Base-by-base conservation (phyloP, 2,329 filamentous ascomycete species). In the Byssoonygena ceratinophila region DNA sequence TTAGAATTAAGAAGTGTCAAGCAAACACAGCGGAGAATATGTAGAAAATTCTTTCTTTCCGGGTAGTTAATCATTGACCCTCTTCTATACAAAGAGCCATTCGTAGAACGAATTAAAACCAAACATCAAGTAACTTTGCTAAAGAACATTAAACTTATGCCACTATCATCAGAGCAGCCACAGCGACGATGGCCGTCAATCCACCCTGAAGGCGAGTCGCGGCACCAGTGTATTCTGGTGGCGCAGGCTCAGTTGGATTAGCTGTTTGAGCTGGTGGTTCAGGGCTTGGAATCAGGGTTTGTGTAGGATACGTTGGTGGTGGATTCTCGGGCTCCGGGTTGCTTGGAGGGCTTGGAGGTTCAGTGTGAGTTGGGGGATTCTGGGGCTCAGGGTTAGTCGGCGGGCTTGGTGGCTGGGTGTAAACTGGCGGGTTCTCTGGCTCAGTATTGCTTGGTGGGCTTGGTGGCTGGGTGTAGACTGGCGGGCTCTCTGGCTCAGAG, bases 301-400 rank as follows among this genome's bases (percentile, higher is more conserved):
- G 54, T 51, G 47, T 65, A 58, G 53, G 67, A 66, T 34, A 54
- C 61, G 46, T 62, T 64, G 51, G 18, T 20, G 40, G 46, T 36
- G 34, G 34, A 31, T 20, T 29, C 7, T 9, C 14, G 18, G 50
- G 41, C 20, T 36, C 2, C 20, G 32, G 32, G 16, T 46, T 46
- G 31, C 29, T 18, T 22, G 44, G 44, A 8, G n/a, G 29, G n/a
- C n/a, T n/a, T n/a, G n/a, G 18, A n/a, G 29, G 6, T 47, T n/a
- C 14, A 18, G 14, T 20, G 43, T n/a, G n/a, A n/a, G n/a, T n/a
- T n/a, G n/a, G n/a, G n/a, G n/a, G n/a, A 37, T 16, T 25, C 9
- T 5, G 12, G 25, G 49, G 40, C 23, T 32, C 3, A 27, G 31
- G 29, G n/a, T 46, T 46, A n/a, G 27, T n/a, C 6, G 44, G 44